Percentiles rank a stretch among this genome's conserved stretches.
phyloP scores from a whole-genome alignment of 306 rosid species.

The Neltuma alba region DNA sequence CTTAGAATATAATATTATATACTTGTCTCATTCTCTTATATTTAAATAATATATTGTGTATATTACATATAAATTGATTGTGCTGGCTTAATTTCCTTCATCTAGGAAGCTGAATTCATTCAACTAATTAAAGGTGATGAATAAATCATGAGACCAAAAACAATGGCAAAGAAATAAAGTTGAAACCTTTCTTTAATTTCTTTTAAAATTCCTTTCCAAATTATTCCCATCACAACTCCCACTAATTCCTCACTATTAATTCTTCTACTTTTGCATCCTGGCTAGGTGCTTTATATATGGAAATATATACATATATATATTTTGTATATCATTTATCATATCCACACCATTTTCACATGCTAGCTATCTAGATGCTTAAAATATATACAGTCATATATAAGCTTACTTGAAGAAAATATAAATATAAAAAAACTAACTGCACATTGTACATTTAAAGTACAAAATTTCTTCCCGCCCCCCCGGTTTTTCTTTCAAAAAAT shows the following conservation, averaged over 20 bases:
- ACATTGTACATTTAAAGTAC: background rate
- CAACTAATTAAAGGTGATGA: constrained; percentile 3
- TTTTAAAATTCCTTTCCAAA: constrained; percentile 1
- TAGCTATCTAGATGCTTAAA: no score
- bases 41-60: background rate
- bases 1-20: background rate
- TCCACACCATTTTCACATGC: no score
- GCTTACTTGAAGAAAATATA: background rate
- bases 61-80: background rate
- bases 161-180: constrained; percentile 24
- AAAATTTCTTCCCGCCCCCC: background rate
- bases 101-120: constrained; percentile 1
- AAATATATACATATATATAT: background rate
- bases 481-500: no score
- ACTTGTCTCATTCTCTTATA: background rate
- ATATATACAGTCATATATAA: no score
- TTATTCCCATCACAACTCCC: background rate
- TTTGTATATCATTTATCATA: no score
- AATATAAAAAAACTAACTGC: background rate
- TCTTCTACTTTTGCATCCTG: background rate
- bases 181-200: constrained; percentile 2
- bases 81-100: background rate
- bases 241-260: background rate
- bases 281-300: background rate
- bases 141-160: background rate